Base-by-base conservation (phyloP, 441 rosid species). In the Iberis amara region DNA sequence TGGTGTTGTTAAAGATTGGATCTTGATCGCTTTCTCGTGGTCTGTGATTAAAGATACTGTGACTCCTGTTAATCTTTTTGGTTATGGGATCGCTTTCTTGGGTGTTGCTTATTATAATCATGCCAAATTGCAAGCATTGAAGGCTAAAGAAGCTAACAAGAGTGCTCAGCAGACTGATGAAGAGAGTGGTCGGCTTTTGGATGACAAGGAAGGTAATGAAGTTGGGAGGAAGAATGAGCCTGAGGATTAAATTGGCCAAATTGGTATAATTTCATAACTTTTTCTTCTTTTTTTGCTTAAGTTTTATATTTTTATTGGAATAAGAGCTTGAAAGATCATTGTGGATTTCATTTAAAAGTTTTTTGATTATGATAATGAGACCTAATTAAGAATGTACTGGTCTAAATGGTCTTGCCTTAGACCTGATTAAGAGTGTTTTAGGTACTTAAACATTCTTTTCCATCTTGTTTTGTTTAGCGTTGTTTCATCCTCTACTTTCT, bases 1-100 rank as follows among this genome's bases (percentile, higher is more conserved):
- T 32, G 97, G 97, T 51, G 95, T 89, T 11, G 97, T 89, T 6
- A 89, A 89, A 68, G 97, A 89, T 61, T 89, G 95, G 97, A 57
- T 89, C 47, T 64, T 89, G 81, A 89, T 89, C 15, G 97, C 95
- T 0, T 89, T 89, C 47, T 89, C 97, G 0, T 89, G 97, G 97
- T 89, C 96, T 0, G 89, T 89, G 8, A 89, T 89, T 44, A 85
- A 89, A 85, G 96, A 89, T 31, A 89, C 95, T 4, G 97, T 89
- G 6, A 89, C 97, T 2, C 89, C 89, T 0, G 41, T 89, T 4
- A 89, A 89, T 59, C 62, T 89, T 67, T 74, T 86, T 38, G 96
- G 96, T 0, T 86, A 86, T 13, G 92, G 85, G 12, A 74, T 86
- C 21, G 96, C 96, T 0, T 86, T 86, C 33, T 51, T 86, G 73